phyloP scores from a whole-genome alignment of 495 filamentous ascomycete species.

The Xylaria curta region DNA sequence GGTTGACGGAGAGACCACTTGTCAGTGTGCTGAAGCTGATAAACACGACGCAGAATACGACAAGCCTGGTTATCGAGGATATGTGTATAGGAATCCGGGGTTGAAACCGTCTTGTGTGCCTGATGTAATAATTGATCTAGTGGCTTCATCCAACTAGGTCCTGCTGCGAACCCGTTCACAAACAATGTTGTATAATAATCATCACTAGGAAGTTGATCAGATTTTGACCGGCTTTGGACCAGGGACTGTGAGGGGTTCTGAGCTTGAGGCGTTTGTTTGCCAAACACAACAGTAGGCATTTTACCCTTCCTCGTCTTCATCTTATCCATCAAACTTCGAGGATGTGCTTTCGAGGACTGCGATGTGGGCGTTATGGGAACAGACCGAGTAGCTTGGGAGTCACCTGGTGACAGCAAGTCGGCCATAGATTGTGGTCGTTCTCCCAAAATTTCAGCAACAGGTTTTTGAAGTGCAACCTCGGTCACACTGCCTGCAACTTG shows the following conservation, averaged over 20 bases:
- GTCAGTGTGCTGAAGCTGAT: constrained; percentile 84
- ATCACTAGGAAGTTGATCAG: constrained; percentile 50
- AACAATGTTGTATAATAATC: constrained; percentile 89
- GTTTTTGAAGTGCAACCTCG: constrained; percentile 73
- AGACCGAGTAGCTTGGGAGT: constrained; percentile 38
- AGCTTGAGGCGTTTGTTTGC: constrained; percentile 57
- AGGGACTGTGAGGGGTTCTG: constrained; percentile 38
- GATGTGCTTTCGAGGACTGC: constrained; percentile 42
- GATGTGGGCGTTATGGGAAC: constrained; percentile 48
- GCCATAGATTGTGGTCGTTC: constrained; percentile 60
- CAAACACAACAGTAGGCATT: constrained; percentile 81
- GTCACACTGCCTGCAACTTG: constrained; percentile 61
- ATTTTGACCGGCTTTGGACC: constrained; percentile 42
- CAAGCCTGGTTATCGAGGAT: constrained; percentile 84
- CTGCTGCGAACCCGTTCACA: constrained; percentile 68
- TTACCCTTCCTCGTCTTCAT: constrained; percentile 67
- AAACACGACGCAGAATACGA: constrained; percentile 80
- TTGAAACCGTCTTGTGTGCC: constrained; percentile 83
- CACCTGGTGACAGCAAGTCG: constrained; percentile 33
- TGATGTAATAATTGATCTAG: constrained; percentile 73
- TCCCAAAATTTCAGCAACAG: constrained; percentile 74
- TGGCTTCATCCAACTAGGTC: constrained; percentile 63
- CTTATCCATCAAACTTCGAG: constrained; percentile 57
- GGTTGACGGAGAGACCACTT: constrained; percentile 91
- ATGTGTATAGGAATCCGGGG: constrained; percentile 74